Percentiles rank a stretch among this genome's conserved stretches.
These are phyloP conservation scores for Wickerhamomyces bovis DNA, from an alignment of 805 yeast species.

Conservation along the genomic window DNA sequence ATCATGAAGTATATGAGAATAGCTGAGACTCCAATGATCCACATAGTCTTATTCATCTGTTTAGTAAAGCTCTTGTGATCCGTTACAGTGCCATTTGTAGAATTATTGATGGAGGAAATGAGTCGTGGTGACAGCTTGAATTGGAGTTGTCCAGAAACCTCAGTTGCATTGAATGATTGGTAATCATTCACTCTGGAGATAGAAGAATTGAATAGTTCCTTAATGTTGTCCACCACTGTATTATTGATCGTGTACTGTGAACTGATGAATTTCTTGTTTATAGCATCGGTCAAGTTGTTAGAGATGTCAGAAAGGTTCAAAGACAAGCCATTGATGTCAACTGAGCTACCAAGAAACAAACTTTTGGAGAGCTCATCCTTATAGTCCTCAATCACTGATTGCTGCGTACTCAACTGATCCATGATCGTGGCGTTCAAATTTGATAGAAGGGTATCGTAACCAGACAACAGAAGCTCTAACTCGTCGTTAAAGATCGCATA, in stretches of 20 bases:
- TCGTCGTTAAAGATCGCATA: not conserved
- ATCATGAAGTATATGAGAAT: not conserved
- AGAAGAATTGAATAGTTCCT: not conserved
- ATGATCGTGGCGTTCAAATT: not conserved
- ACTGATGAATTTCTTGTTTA: not conserved
- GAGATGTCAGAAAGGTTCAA: not conserved
- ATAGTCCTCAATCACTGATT: not conserved
- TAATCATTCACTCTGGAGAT: not conserved
- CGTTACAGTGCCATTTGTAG: not conserved
- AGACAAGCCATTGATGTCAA: not conserved
- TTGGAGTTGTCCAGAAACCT: not conserved
- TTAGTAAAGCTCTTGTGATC: not conserved
- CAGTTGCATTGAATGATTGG: not conserved
- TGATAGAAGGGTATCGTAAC: not conserved
- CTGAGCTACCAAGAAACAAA: conserved; percentile 1
- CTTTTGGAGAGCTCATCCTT: not conserved
- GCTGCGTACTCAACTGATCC: not conserved
- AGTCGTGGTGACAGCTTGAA: not conserved
- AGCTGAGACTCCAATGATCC: not conserved
- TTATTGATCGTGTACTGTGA: not conserved
- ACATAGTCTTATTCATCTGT: not conserved
- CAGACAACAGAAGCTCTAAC: not conserved
- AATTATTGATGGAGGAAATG: not conserved
- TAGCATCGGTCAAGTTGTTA: not conserved
- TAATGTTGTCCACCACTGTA: not conserved